Evolutionary conservation across 768 basidiomycete genomes (phyloP).

Genomic region (Leccinellum luteum): DNA sequence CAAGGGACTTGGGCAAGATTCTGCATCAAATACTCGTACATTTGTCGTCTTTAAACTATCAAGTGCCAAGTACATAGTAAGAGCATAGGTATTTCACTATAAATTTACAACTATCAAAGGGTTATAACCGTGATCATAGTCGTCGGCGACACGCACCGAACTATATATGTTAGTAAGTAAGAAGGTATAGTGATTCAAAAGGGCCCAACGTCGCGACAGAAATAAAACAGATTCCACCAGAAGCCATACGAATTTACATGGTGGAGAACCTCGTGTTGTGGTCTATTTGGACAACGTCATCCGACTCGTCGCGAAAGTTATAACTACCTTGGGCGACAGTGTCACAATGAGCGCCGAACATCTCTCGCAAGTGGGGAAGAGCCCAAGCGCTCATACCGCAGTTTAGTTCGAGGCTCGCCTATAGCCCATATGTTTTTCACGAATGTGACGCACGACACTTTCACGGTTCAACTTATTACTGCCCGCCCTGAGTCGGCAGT

Average conservation of each 20-base stretch:
- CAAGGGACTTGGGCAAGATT: not conserved
- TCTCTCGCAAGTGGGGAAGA: not conserved
- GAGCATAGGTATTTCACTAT: not conserved
- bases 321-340: too few relatives aligned
- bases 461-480: constrained; percentile 9
- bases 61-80: not conserved
- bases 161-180: too few relatives aligned
- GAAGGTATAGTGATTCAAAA: not conserved
- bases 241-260: not conserved
- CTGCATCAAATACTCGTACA: not conserved
- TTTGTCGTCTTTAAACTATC: not conserved
- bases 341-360: not conserved
- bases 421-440: constrained; percentile 12
- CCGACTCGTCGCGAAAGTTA: too few relatives aligned
- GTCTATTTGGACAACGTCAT: not conserved
- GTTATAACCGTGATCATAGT: not conserved
- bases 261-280: too few relatives aligned
- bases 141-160: not conserved
- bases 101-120: not conserved
- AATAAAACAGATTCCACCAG: not conserved
- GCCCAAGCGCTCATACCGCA: not conserved
- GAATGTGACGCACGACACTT: constrained; percentile 14
- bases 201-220: not conserved
- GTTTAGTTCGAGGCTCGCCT: constrained; percentile 1
- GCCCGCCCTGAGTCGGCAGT: constrained; percentile 2